Conservation (phyloP, 2,329 filamentous ascomycete species). For the Alternaria sp. region DNA sequence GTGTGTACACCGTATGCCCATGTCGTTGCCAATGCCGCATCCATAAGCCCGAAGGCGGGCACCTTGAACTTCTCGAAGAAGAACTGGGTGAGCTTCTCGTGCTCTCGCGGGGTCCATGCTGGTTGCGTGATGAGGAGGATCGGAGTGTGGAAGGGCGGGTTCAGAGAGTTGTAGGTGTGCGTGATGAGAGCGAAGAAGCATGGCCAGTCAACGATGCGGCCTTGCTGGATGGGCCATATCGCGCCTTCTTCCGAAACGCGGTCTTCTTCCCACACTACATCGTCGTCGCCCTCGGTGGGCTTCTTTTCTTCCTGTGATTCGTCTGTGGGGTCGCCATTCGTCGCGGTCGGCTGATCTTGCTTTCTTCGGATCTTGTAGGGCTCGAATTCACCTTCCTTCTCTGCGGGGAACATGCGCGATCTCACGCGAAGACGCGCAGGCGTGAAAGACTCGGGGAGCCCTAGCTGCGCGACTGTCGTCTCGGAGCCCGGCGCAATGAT, state of each 20-base stretch:
- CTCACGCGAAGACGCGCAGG: slow-evolving; percentile 85
- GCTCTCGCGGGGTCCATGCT: slow-evolving; percentile 86
- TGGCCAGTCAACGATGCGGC: slow-evolving; percentile 86
- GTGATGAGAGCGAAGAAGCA: slow-evolving; percentile 93
- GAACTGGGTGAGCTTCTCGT: slow-evolving; percentile 88
- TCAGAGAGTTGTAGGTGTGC: slow-evolving; percentile 87
- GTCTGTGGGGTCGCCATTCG: slow-evolving; percentile 41
- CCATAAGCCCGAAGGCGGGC: slow-evolving; percentile 87
- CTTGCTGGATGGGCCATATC: slow-evolving; percentile 82
- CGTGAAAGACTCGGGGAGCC: slow-evolving; percentile 87
- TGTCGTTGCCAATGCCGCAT: slow-evolving; percentile 81
- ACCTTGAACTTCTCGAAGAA: slow-evolving; percentile 98
- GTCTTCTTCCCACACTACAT: slow-evolving; percentile 84
- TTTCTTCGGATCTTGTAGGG: slow-evolving; percentile 76
- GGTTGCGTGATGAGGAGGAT: slow-evolving; percentile 90
- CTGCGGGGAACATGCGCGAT: slow-evolving; percentile 88
- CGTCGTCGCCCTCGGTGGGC: slow-evolving; percentile 56
- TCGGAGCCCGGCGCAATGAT: slow-evolving; percentile 84
- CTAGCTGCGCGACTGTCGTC: slow-evolving; percentile 89
- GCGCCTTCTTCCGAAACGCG: slow-evolving; percentile 86
- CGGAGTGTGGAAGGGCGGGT: slow-evolving; percentile 91
- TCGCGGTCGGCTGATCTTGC: slow-evolving; percentile 33
- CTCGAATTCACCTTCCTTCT: slow-evolving; percentile 79
- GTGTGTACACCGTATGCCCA: slow-evolving; percentile 82
- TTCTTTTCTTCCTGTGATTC: slow-evolving; percentile 30